A percentile compares a stretch with the other conserved stretches of the same genome.
phyloP scores from a whole-genome alignment of 2,329 filamentous ascomycete species.

The Gremmenia infestans region DNA sequence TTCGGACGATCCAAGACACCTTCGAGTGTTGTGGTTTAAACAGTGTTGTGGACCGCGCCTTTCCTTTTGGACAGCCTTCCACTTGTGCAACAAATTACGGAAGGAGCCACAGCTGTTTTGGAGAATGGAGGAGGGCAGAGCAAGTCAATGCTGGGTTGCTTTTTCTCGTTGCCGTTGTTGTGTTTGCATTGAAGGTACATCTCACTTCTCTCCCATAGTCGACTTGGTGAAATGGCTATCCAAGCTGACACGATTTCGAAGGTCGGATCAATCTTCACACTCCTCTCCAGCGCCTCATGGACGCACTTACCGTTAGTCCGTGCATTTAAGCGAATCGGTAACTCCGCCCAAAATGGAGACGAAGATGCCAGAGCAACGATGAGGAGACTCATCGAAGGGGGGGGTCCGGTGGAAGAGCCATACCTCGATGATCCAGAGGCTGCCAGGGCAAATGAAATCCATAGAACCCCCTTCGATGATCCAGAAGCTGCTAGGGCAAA shows the following conservation, averaged over 20 bases:
- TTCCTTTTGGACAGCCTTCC: constrained; percentile 46
- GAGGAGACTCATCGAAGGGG: constrained; percentile 25
- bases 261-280: constrained; percentile 22
- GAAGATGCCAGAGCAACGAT: constrained; percentile 20
- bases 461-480: constrained; percentile 14
- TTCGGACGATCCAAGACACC: constrained; percentile 60
- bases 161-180: constrained; percentile 47
- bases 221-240: background rate
- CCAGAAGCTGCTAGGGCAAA: constrained; percentile 3
- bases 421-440: constrained; percentile 23
- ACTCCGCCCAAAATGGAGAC: constrained; percentile 11
- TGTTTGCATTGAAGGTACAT: constrained; percentile 52
- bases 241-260: background rate
- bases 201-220: background rate
- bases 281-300: constrained; percentile 26
- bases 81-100: constrained; percentile 37
- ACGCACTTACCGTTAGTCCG: constrained; percentile 15
- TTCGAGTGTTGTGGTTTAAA: constrained; percentile 64
- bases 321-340: constrained; percentile 13
- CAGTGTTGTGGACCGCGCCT: constrained; percentile 53
- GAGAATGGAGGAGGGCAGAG: constrained; percentile 52
- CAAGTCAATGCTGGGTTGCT: constrained; percentile 49
- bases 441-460: background rate
- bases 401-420: constrained; percentile 12
- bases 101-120: constrained; percentile 44